Percentiles rank a stretch among this genome's conserved stretches.
Conservation (phyloP, 441 rosid species). For the Populus hybrid region DNA sequence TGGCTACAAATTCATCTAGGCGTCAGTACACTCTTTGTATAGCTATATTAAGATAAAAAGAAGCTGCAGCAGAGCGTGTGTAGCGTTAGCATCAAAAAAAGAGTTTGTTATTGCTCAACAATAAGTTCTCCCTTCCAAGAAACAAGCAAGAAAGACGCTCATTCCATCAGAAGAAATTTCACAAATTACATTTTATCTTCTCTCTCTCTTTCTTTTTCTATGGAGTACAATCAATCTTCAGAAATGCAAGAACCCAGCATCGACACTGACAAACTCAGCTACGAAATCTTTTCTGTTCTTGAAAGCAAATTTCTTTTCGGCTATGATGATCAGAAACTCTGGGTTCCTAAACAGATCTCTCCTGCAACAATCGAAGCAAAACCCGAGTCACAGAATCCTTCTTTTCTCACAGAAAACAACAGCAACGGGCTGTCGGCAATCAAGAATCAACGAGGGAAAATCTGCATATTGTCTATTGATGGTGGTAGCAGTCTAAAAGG, state of each 20-base stretch:
- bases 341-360: slow-evolving; percentile 64
- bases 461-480: slow-evolving; percentile 75
- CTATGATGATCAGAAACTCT: slow-evolving; percentile 76
- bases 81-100: neutral
- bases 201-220: neutral
- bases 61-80: neutral
- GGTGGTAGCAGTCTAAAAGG: slow-evolving; percentile 83
- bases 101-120: neutral
- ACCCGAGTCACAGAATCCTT: slow-evolving; percentile 17
- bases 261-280: slow-evolving; percentile 90
- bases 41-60: neutral
- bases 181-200: neutral
- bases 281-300: slow-evolving; percentile 89
- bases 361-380: slow-evolving; percentile 31
- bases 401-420: neutral
- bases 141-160: neutral
- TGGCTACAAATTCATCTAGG: slow-evolving; percentile 7
- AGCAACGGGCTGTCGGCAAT: slow-evolving; percentile 32
- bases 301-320: slow-evolving; percentile 90
- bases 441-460: slow-evolving; percentile 88
- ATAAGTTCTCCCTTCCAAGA: neutral
- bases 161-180: neutral
- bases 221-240: slow-evolving; percentile 33
- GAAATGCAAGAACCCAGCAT: slow-evolving; percentile 91
- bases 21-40: slow-evolving; percentile 5